phyloP scores from a whole-genome alignment of 1,139 yeast genomes.

The Magnusiomyces tetraspermus region DNA sequence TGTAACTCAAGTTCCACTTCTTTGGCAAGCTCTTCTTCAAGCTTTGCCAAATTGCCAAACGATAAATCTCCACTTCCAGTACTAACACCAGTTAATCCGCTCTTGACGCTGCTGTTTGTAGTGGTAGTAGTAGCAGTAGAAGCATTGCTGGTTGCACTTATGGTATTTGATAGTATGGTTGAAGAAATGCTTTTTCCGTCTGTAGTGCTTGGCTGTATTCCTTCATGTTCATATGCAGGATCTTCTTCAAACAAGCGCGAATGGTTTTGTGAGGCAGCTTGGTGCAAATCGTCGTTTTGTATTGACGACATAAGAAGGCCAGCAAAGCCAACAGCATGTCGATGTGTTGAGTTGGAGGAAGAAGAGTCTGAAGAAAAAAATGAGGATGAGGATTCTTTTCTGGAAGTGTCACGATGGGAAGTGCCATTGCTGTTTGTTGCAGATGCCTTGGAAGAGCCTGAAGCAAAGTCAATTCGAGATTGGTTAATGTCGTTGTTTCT shows the following conservation, averaged over 20 bases:
- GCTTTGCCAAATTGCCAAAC: constrained; percentile 26
- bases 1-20: constrained; percentile 56
- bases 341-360: constrained; percentile 19
- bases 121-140: neutral
- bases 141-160: neutral
- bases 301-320: constrained; percentile 29
- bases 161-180: neutral
- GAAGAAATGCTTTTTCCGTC: constrained; percentile 1
- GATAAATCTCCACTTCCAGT: constrained; percentile 7
- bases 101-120: neutral
- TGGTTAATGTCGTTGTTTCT: constrained; percentile 19
- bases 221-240: constrained; percentile 16
- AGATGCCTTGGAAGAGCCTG: constrained; percentile 9
- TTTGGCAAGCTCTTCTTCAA: constrained; percentile 28
- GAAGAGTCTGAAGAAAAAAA: constrained; percentile 25
- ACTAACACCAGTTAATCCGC: neutral
- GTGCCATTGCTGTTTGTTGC: neutral
- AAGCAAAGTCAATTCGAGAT: constrained; percentile 19
- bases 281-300: constrained; percentile 24
- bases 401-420: constrained; percentile 15
- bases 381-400: constrained; percentile 27
- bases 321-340: constrained; percentile 32
- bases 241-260: constrained; percentile 4
- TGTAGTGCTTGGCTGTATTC: neutral
- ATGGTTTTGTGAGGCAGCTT: constrained; percentile 4